Evolutionary conservation across 441 rosid genomes (phyloP).

Genomic region (Hura crepitans): DNA sequence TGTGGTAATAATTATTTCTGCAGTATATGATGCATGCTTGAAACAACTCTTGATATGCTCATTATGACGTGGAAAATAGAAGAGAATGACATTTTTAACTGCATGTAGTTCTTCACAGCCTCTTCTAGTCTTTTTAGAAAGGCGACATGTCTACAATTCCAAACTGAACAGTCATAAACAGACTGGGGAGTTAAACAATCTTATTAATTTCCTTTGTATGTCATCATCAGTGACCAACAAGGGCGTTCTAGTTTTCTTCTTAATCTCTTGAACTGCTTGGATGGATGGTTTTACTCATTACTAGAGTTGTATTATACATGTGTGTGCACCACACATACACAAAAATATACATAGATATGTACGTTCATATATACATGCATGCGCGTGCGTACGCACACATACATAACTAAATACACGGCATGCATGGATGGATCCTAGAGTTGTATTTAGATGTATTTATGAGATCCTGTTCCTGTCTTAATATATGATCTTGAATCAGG

Average conservation of each 20-base stretch:
- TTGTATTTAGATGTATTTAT: not conserved
- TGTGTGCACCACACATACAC: too few species aligned
- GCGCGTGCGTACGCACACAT: too few species aligned
- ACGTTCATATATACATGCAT: too few species aligned
- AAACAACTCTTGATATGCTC: constrained; percentile 5
- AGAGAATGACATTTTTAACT: not conserved
- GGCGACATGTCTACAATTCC: not conserved
- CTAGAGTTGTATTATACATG: not conserved
- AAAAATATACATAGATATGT: too few species aligned
- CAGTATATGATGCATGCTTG: constrained; percentile 7
- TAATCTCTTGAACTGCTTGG: not conserved
- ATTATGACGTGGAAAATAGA: not conserved
- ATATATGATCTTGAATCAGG: not conserved
- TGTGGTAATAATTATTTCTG: constrained; percentile 20
- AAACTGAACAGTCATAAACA: not conserved
- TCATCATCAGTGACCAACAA: not conserved
- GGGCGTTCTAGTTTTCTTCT: not conserved
- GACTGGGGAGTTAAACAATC: constrained; percentile 4
- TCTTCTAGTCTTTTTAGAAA: not conserved
- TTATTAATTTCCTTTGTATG: not conserved
- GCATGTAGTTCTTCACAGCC: not conserved
- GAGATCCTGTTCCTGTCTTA: not conserved
- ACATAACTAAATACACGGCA: too few species aligned
- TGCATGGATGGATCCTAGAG: too few species aligned
- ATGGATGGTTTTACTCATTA: not conserved